Evolutionary conservation across 1,139 yeast species (phyloP).

Genomic region (Taphrina deformans): DNA sequence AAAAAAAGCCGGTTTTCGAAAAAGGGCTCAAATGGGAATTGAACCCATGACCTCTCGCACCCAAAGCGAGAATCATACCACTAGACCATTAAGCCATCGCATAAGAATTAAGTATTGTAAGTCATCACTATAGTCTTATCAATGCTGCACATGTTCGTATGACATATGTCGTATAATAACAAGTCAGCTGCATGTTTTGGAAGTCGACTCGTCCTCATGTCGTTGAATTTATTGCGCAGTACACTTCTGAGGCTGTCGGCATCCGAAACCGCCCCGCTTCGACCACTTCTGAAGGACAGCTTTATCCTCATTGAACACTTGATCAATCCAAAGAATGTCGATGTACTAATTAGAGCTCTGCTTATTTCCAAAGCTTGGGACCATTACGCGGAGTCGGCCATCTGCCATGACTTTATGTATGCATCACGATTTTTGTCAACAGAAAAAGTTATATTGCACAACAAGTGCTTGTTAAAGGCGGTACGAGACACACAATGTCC

Average conservation of each 20-base stretch:
- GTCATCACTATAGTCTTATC: too few relatives aligned
- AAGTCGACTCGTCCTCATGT: too few relatives aligned
- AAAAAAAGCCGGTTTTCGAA: background rate
- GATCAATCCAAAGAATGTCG: constrained; percentile 3
- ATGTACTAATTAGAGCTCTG: background rate
- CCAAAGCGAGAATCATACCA: constrained; percentile 48
- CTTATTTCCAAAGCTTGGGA: background rate
- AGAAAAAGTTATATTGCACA: background rate
- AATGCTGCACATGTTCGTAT: too few relatives aligned
- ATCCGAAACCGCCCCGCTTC: background rate
- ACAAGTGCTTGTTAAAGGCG: background rate
- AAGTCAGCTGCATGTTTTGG: too few relatives aligned
- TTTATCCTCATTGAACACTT: constrained; percentile 16
- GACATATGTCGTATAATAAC: too few relatives aligned
- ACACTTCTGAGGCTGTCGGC: background rate
- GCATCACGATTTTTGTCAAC: constrained; percentile 2
- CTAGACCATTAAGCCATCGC: constrained; percentile 47
- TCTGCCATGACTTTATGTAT: background rate
- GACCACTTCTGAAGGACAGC: background rate
- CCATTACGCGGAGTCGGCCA: background rate
- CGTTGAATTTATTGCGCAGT: background rate
- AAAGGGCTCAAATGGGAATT: constrained; percentile 51
- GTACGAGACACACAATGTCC: background rate
- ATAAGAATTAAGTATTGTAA: constrained; percentile 3
- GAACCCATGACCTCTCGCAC: constrained; percentile 53